phyloP scores from a whole-genome alignment of 2,329 filamentous ascomycete genomes.

The Alternaria ventricosa region DNA sequence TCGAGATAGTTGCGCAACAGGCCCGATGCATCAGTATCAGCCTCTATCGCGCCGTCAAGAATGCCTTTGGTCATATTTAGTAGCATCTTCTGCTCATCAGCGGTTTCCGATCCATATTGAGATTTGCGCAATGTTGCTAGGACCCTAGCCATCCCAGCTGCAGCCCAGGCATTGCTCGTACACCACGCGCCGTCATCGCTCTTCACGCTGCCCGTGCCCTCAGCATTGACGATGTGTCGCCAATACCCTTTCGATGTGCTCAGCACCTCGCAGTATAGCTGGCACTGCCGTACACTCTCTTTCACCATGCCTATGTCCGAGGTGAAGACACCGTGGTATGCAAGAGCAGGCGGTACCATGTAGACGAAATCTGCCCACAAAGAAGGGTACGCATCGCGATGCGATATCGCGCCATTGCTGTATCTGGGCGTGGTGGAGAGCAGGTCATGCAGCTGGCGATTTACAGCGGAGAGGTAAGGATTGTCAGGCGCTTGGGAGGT shows the following conservation, averaged over 20 bases:
- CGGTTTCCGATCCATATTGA: conserved; percentile 12
- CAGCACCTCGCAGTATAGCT: conserved; percentile 52
- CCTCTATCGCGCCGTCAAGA: conserved; percentile 44
- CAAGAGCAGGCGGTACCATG: conserved; percentile 59
- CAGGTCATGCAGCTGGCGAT: conserved; percentile 52
- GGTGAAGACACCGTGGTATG: conserved; percentile 53
- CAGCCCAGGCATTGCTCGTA: conserved; percentile 59
- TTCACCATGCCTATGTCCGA: conserved; percentile 44
- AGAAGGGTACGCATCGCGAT: conserved; percentile 52
- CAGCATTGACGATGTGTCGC: conserved; percentile 55
- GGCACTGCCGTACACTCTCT: conserved; percentile 51
- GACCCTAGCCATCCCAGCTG: conserved; percentile 56
- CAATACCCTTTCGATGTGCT: conserved; percentile 45
- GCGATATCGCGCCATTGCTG: conserved; percentile 57
- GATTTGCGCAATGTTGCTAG: conserved; percentile 53
- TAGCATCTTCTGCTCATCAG: conserved; percentile 32
- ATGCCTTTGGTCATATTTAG: conserved; percentile 47
- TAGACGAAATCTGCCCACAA: conserved; percentile 59
- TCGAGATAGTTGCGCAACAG: conserved; percentile 58
- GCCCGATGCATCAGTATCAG: conserved; percentile 45
- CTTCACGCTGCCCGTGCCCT: background rate
- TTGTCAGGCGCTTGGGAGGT: conserved; percentile 40
- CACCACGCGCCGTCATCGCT: conserved; percentile 53
- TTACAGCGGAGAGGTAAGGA: conserved; percentile 23
- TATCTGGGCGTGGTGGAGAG: conserved; percentile 51